These are phyloP conservation scores for Pseudopithomyces chartarum DNA, from an alignment of 2,329 filamentous ascomycete genomes.

Conservation along the genomic window DNA sequence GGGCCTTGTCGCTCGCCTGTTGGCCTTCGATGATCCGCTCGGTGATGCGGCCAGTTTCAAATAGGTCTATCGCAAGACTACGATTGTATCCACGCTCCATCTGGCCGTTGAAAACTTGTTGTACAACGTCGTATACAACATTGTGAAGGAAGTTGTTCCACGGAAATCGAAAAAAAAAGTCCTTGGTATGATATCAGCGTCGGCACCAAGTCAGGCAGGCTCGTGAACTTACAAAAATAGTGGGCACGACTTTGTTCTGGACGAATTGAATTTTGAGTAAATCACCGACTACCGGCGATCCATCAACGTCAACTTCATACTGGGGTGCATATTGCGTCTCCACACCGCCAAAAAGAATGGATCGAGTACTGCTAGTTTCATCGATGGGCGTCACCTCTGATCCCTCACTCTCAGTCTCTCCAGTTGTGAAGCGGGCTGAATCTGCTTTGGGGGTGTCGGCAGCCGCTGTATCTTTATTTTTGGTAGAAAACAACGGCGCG, in stretches of 20 bases:
- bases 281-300: constrained; percentile 86
- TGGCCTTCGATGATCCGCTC: constrained; percentile 92
- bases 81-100: constrained; percentile 97
- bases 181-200: constrained; percentile 55
- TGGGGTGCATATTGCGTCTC: constrained; percentile 39
- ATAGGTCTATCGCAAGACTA: constrained; percentile 86
- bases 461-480: constrained; percentile 38
- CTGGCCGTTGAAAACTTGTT: constrained; percentile 97
- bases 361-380: constrained; percentile 39
- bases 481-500: constrained; percentile 65
- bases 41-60: constrained; percentile 87
- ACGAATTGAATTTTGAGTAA: constrained; percentile 96
- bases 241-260: constrained; percentile 90
- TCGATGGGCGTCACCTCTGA: constrained; percentile 45
- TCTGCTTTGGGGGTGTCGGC: constrained; percentile 32
- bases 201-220: not conserved
- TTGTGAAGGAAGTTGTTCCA: constrained; percentile 99
- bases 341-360: constrained; percentile 41
- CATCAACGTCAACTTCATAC: constrained; percentile 64
- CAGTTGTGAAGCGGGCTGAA: constrained; percentile 33
- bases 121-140: constrained; percentile 97
- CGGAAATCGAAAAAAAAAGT: constrained; percentile 97
- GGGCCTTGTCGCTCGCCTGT: constrained; percentile 81
- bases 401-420: constrained; percentile 33
- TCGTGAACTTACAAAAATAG: constrained; percentile 77